Evolutionary conservation across 768 basidiomycete species (phyloP).

Genomic region (Arthromyces matolae): DNA sequence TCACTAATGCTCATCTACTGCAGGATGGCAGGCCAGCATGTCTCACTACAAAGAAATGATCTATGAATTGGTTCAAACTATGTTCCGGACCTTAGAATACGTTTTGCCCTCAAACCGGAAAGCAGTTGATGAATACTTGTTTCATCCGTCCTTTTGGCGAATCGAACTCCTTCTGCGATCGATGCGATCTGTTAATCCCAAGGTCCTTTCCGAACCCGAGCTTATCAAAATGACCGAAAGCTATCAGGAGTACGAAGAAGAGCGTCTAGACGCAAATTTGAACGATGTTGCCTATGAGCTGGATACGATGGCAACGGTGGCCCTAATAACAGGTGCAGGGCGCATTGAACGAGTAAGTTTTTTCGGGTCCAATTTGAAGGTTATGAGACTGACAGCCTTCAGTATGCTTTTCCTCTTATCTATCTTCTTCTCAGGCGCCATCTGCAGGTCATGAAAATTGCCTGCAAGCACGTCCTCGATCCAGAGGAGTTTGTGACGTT

Average conservation of each 20-base stretch:
- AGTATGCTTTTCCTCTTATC: constrained; percentile 34
- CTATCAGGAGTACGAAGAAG: constrained; percentile 28
- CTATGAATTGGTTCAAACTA: constrained; percentile 28
- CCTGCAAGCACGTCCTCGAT: constrained; percentile 33
- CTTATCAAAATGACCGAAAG: constrained; percentile 24
- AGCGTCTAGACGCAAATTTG: constrained; percentile 26
- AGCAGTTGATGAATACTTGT: constrained; percentile 32
- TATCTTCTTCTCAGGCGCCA: constrained; percentile 33
- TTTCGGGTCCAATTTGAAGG: too few relatives aligned
- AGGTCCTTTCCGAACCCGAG: constrained; percentile 26
- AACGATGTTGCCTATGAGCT: constrained; percentile 29
- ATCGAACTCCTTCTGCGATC: constrained; percentile 33
- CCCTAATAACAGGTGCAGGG: constrained; percentile 31
- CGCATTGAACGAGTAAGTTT: constrained; percentile 32
- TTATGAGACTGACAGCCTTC: constrained; percentile 1
- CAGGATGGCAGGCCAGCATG: constrained; percentile 35
- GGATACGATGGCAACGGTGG: constrained; percentile 32
- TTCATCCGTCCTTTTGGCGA: constrained; percentile 29
- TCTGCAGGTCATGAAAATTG: constrained; percentile 27
- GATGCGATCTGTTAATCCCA: constrained; percentile 26
- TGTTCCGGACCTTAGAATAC: constrained; percentile 27
- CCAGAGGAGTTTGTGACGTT: constrained; percentile 27
- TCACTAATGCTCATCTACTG: not conserved
- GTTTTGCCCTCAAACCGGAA: constrained; percentile 30
- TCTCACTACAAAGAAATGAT: constrained; percentile 33